A percentile compares a stretch with the other conserved stretches of the same genome.
Evolutionary conservation across 306 rosid genomes (phyloP).

Genomic region (Vigna angularis): DNA sequence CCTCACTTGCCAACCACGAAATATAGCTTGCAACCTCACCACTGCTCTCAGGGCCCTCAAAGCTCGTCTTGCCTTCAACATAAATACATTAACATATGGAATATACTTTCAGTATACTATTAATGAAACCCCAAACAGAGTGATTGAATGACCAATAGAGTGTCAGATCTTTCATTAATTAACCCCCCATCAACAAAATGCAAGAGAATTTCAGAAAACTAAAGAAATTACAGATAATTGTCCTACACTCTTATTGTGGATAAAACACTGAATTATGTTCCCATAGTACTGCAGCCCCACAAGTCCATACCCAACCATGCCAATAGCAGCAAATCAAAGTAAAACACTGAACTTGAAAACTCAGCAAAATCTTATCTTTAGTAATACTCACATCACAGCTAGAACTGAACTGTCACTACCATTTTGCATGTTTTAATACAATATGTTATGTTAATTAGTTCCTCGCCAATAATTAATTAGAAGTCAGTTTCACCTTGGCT

Average conservation of each 20-base stretch:
- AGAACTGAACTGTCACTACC: background rate
- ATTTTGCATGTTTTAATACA: background rate
- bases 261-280: background rate
- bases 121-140: slow-evolving; percentile 4
- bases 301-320: background rate
- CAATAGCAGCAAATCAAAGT: background rate
- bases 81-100: slow-evolving; percentile 1
- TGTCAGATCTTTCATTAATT: background rate
- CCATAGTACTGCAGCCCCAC: background rate
- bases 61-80: slow-evolving; percentile 77
- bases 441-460: too few species aligned
- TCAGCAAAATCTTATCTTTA: slow-evolving; percentile 17
- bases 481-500: too few species aligned
- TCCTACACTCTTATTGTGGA: background rate
- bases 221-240: background rate
- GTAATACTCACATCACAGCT: background rate
- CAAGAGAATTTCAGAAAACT: slow-evolving; percentile 10
- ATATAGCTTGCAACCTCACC: slow-evolving; percentile 95
- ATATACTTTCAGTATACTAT: background rate
- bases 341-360: slow-evolving; percentile 8
- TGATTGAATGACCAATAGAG: background rate
- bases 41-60: slow-evolving; percentile 86
- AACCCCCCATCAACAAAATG: background rate
- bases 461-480: too few species aligned
- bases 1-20: slow-evolving; percentile 79